phyloP scores from a whole-genome alignment of 345 rosid species.

The Draba incana region DNA sequence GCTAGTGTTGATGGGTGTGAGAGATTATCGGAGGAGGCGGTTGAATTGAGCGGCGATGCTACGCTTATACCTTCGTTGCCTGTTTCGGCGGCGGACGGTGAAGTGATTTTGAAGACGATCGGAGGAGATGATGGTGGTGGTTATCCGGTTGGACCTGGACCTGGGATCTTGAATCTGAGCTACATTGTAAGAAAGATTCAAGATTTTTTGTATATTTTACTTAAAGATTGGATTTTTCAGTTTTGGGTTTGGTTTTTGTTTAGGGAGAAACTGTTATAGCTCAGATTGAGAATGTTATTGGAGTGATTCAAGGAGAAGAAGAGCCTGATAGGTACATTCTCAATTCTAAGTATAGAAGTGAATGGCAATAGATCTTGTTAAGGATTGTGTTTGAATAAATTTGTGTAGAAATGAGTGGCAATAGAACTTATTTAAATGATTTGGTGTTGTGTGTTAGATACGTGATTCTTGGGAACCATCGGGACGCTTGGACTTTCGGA shows the following conservation, averaged over 20 bases:
- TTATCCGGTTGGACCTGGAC: conserved; percentile 75
- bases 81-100: conserved; percentile 69
- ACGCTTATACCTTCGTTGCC: conserved; percentile 81
- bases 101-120: conserved; percentile 56
- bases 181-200: conserved; percentile 47
- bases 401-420: not conserved
- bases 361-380: not conserved
- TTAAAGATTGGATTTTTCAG: not conserved
- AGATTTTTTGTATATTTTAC: not conserved
- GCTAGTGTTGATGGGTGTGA: conserved; percentile 70
- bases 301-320: conserved; percentile 69
- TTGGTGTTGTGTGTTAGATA: conserved; percentile 45
- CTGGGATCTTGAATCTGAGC: conserved; percentile 61
- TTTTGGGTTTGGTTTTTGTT: conserved; percentile 30
- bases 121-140: conserved; percentile 60
- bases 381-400: not conserved
- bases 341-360: not conserved
- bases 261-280: conserved; percentile 69
- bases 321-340: conserved; percentile 79
- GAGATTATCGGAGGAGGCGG: conserved; percentile 64
- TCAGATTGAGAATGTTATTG: conserved; percentile 78
- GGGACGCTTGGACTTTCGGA: conserved; percentile 95
- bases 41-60: conserved; percentile 54
- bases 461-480: conserved; percentile 78
- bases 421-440: not conserved